phyloP scores from a whole-genome alignment of 2,329 filamentous ascomycete species.

The Lachnellula arida region DNA sequence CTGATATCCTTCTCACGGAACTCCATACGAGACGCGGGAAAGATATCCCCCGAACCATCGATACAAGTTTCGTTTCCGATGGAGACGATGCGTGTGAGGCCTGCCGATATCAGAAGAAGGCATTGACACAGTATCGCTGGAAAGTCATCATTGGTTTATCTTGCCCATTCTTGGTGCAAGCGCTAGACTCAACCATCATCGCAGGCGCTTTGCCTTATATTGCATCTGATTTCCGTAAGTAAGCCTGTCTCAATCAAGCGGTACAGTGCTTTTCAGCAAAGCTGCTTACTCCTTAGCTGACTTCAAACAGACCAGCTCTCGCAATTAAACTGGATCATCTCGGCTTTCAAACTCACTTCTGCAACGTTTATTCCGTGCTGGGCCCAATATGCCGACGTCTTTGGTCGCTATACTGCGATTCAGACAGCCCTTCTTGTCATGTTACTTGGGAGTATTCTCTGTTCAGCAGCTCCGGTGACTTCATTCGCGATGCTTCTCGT shows the following conservation, averaged over 20 bases:
- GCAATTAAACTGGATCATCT: conserved; percentile 65
- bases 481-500: conserved; percentile 57
- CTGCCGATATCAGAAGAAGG: conserved; percentile 30
- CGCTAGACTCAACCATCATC: conserved; percentile 61
- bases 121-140: conserved; percentile 45
- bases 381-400: conserved; percentile 60
- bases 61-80: neutral
- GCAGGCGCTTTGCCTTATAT: conserved; percentile 58
- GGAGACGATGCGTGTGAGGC: conserved; percentile 9
- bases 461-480: conserved; percentile 49
- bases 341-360: conserved; percentile 62
- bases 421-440: conserved; percentile 53
- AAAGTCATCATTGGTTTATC: conserved; percentile 56
- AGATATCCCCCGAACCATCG: neutral
- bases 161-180: conserved; percentile 56
- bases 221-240: conserved; percentile 57
- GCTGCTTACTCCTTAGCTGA: conserved; percentile 1
- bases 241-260: too few relatives aligned
- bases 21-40: neutral
- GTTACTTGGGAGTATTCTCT: conserved; percentile 57
- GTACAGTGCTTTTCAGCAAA: too few relatives aligned
- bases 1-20: conserved; percentile 1
- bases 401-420: conserved; percentile 55
- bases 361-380: conserved; percentile 64
- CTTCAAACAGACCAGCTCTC: conserved; percentile 42